Evolutionary conservation across 2,329 filamentous ascomycete species (phyloP), one percentile per base, ranked within the genome.

Genomic region (Zymoseptoria tritici): DNA sequence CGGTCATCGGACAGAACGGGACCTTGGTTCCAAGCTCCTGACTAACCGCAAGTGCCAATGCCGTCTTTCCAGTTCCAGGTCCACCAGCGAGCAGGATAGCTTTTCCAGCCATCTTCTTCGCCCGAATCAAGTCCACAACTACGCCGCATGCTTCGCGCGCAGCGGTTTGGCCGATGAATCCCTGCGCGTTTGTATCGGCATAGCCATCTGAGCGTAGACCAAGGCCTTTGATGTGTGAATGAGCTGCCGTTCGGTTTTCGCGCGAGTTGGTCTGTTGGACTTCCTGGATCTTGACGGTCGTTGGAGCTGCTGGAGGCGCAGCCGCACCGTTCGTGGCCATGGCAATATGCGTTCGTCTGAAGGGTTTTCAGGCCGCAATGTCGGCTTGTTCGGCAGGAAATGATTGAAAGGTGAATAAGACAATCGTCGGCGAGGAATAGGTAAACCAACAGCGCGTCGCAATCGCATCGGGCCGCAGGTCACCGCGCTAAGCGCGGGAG

Each of bases 21-120:
- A 99, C 96, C 80, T 97, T 97, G 55, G 92, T 97, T 68, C 94
- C 94, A 66, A 99, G 82, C 76, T 99, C 94, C 78, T 97, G 94
- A 75, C 91, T 96, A 68, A 99, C 90, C 54, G 94, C 94, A 62
- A 97, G 84, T 54, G 94, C 94, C 65, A 99, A 85, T 26, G 94
- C 94, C 26, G 94, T 99, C 81, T 99, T 99, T 75, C 94, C 94
- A 0, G 94, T 97, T 62, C 92, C 94, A 29, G 94, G 94, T 7
- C 94, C 94, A 70, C 94, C 94, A 55, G 94, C 93, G 57, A 99
- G 85, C 68, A 99, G 78, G 56, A 99, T 91, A 62, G 93, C 94
- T 68, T 94, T 86, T 56, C 94, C 94, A 8, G 93, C 90, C 93
- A 99, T 97, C 79, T 96, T 97, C 80, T 96, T 96, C 61, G 90